Conservation (phyloP, 495 filamentous ascomycete species). For the Trichoderma erinaceum region DNA sequence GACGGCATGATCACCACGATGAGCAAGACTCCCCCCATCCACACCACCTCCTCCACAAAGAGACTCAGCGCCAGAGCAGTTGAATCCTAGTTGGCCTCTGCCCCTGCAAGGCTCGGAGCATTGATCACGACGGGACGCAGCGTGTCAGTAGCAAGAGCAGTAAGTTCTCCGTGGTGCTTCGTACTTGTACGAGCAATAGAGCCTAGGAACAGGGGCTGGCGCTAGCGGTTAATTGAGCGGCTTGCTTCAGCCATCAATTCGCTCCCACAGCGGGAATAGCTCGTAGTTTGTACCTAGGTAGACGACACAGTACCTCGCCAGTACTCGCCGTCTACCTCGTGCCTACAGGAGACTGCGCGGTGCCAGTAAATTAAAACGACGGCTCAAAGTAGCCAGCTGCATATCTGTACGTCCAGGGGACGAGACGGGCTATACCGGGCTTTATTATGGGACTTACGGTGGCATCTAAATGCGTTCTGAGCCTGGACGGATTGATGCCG, state of each 20-base stretch:
- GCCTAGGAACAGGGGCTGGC: slow-evolving; percentile 7
- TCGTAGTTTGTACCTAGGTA: too few relatives aligned
- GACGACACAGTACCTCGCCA: not conserved
- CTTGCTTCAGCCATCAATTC: not conserved
- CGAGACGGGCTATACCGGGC: too few relatives aligned
- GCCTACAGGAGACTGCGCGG: too few relatives aligned
- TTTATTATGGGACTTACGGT: too few relatives aligned
- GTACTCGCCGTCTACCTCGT: not conserved
- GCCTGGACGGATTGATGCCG: not conserved
- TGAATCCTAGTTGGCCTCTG: not conserved
- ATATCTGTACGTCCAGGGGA: too few relatives aligned
- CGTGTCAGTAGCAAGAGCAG: not conserved
- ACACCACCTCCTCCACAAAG: not conserved
- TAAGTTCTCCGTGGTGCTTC: too few relatives aligned
- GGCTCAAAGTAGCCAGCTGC: too few relatives aligned
- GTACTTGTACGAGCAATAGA: not conserved
- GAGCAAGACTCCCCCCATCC: not conserved
- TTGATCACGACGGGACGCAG: not conserved
- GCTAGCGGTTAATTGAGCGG: slow-evolving; percentile 11
- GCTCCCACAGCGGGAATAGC: not conserved
- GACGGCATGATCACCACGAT: slow-evolving; percentile 10
- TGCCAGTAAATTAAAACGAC: too few relatives aligned
- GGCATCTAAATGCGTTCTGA: too few relatives aligned
- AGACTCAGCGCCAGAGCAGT: not conserved
- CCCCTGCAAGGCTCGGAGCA: not conserved